Evolutionary conservation across 2,329 filamentous ascomycete genomes (phyloP).

Genomic region (Blastomyces gilchristii): DNA sequence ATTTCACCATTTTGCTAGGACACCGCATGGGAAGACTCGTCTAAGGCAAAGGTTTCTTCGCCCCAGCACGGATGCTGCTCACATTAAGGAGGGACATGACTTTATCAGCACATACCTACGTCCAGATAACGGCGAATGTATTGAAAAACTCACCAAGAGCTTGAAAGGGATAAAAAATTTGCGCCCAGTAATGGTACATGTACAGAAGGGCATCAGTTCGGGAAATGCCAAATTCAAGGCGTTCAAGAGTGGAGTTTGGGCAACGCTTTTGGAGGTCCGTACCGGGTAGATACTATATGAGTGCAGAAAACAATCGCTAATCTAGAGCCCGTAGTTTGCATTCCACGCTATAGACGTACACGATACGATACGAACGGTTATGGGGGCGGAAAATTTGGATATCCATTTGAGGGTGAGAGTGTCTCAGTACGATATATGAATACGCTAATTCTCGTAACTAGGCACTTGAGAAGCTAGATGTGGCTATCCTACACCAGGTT

Average conservation of each 20-base stretch:
- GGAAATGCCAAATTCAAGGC: conserved; percentile 42
- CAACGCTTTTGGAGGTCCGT: conserved; percentile 49
- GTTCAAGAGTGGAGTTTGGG: conserved; percentile 61
- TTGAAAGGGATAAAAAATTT: conserved; percentile 69
- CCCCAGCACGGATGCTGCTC: conserved; percentile 56
- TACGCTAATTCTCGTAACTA: conserved; percentile 21
- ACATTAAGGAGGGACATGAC: conserved; percentile 62
- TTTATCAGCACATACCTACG: conserved; percentile 57
- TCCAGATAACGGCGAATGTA: conserved; percentile 52
- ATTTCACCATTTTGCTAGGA: conserved; percentile 63
- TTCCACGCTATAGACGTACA: conserved; percentile 60
- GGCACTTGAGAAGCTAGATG: conserved; percentile 52
- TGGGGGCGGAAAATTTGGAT: conserved; percentile 42
- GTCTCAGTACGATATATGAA: background rate
- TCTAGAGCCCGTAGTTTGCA: conserved; percentile 47
- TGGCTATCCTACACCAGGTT: conserved; percentile 50
- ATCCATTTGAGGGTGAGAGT: conserved; percentile 45
- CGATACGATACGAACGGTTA: conserved; percentile 50
- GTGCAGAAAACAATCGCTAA: conserved; percentile 3
- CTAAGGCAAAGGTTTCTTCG: conserved; percentile 74
- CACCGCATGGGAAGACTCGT: conserved; percentile 63
- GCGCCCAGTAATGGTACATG: conserved; percentile 53
- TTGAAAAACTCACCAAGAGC: conserved; percentile 49
- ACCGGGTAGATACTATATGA: background rate
- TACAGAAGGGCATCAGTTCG: conserved; percentile 66